Conservation (phyloP, 805 yeast genomes). For the Wickerhamomyces alni region DNA sequence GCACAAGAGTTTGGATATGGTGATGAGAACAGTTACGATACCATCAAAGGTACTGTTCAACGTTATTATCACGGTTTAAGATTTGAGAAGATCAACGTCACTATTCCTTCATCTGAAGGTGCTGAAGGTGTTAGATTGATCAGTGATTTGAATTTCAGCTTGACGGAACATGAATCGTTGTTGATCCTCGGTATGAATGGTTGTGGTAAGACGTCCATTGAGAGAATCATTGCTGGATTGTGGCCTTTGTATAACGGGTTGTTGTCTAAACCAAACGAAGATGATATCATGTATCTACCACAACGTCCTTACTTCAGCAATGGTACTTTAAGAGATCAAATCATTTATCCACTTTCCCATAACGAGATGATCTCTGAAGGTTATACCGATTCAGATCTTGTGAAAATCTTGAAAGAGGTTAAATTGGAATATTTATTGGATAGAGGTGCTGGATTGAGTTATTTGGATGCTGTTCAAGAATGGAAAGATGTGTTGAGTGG, state of each 20-base stretch:
- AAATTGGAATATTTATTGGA: slow-evolving; percentile 73
- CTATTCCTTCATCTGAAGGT: slow-evolving; percentile 66
- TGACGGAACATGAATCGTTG: slow-evolving; percentile 48
- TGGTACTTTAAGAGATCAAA: slow-evolving; percentile 86
- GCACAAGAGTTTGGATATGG: slow-evolving; percentile 41
- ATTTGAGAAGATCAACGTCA: slow-evolving; percentile 75
- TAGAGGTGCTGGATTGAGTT: slow-evolving; percentile 48
- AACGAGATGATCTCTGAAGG: slow-evolving; percentile 73
- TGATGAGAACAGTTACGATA: slow-evolving; percentile 35
- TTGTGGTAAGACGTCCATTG: slow-evolving; percentile 82
- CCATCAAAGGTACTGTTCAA: slow-evolving; percentile 77
- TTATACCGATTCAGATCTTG: slow-evolving; percentile 60
- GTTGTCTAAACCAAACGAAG: slow-evolving; percentile 67
- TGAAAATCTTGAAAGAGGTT: slow-evolving; percentile 65
- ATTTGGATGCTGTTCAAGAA: slow-evolving; percentile 43
- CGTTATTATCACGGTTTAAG: slow-evolving; percentile 71
- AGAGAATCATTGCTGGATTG: slow-evolving; percentile 76
- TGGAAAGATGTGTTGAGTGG: slow-evolving; percentile 94
- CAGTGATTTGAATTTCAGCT: slow-evolving; percentile 53
- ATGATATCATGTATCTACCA: slow-evolving; percentile 72
- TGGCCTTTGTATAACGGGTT: slow-evolving; percentile 90
- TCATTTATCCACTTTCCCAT: slow-evolving; percentile 79
- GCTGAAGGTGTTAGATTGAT: slow-evolving; percentile 57
- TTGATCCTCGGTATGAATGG: slow-evolving; percentile 86
- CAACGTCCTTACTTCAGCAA: slow-evolving; percentile 80